Evolutionary conservation across 2,329 filamentous ascomycete genomes (phyloP).

Genomic region (Fusarium chaquense): DNA sequence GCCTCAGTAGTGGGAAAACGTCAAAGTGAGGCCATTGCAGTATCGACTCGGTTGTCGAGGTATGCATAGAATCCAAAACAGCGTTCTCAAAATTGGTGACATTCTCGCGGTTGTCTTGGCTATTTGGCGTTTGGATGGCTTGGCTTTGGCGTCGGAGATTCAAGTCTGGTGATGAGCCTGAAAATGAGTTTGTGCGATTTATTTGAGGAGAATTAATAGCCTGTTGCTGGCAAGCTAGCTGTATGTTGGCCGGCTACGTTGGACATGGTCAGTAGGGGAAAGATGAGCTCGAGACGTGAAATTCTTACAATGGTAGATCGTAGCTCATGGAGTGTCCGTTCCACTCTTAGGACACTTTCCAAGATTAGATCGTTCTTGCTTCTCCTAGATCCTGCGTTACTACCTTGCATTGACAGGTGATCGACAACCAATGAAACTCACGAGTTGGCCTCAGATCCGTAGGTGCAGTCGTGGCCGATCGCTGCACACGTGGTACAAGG

Average conservation of each 20-base stretch:
- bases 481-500: constrained; percentile 57
- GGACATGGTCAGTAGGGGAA: neutral
- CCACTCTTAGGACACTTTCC: constrained; percentile 62
- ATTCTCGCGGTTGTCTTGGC: constrained; percentile 38
- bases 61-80: constrained; percentile 63
- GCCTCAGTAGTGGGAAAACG: constrained; percentile 57
- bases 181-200: constrained; percentile 41
- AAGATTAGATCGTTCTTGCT: constrained; percentile 65
- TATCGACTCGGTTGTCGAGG: constrained; percentile 63
- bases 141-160: constrained; percentile 43
- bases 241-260: constrained; percentile 21
- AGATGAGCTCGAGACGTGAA: rapidly evolving
- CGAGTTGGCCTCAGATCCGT: constrained; percentile 59
- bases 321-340: constrained; percentile 60
- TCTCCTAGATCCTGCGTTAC: constrained; percentile 49
- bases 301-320: constrained; percentile 56
- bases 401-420: neutral
- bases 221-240: constrained; percentile 20
- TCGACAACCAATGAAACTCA: constrained; percentile 42
- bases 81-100: constrained; percentile 58
- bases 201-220: constrained; percentile 37
- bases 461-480: constrained; percentile 56
- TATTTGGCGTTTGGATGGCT: constrained; percentile 42
- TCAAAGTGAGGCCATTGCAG: constrained; percentile 65
- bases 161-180: constrained; percentile 40